These are phyloP conservation scores for Quercus phellos DNA, from an alignment of 331 rosid genomes.

Conservation along the genomic window DNA sequence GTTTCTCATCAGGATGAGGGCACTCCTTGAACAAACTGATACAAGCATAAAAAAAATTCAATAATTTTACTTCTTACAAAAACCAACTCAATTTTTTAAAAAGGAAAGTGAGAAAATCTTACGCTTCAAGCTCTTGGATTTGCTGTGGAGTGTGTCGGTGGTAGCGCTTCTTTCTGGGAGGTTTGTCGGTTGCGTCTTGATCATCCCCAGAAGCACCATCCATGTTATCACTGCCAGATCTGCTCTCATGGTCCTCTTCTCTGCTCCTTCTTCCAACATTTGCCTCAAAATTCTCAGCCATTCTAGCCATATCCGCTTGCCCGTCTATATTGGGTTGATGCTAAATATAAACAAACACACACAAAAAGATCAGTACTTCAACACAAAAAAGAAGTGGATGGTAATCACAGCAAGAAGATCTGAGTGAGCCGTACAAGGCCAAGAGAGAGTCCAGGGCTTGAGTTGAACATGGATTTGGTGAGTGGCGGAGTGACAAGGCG, in stretches of 20 bases:
- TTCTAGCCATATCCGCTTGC: conserved; percentile 55
- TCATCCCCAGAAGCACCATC: conserved; percentile 93
- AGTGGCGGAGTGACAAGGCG: conserved; percentile 56
- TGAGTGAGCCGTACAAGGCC: conserved; percentile 59
- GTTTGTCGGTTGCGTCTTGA: conserved; percentile 77
- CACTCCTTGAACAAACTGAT: conserved; percentile 87
- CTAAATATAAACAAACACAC: not conserved
- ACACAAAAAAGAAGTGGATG: not conserved
- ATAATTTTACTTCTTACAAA: not conserved
- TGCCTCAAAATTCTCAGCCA: conserved; percentile 56
- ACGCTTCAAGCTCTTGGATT: conserved; percentile 98
- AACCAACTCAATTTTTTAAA: not conserved
- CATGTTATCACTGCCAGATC: conserved; percentile 94
- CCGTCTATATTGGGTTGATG: conserved; percentile 74
- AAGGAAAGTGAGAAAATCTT: not conserved
- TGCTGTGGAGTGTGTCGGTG: conserved; percentile 99
- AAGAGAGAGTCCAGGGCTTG: conserved; percentile 79
- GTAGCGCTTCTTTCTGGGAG: conserved; percentile 83
- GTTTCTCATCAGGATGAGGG: conserved; percentile 99
- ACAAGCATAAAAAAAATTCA: not conserved
- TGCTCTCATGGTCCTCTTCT: conserved; percentile 82
- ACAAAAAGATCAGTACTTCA: not conserved
- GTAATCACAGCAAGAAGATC: not conserved
- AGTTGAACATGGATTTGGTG: conserved; percentile 86
- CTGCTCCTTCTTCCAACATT: conserved; percentile 59